phyloP scores from a whole-genome alignment of 1,139 yeast species.

The Pichia sp. region DNA sequence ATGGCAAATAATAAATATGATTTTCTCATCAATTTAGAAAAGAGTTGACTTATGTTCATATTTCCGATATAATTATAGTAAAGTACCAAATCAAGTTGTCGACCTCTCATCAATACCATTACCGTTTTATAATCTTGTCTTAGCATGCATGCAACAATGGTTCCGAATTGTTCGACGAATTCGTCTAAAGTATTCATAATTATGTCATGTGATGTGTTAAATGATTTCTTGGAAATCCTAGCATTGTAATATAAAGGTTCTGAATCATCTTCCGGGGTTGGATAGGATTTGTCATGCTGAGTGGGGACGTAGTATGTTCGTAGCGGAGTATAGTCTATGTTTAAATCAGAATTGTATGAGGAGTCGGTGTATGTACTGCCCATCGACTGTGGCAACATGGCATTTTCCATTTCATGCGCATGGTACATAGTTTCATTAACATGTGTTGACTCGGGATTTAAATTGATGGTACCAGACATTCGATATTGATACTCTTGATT shows the following conservation, averaged over 20 bases:
- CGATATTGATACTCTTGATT: too few relatives aligned
- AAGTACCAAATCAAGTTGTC: not conserved
- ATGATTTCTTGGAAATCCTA: not conserved
- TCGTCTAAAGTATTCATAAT: not conserved
- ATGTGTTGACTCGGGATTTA: not conserved
- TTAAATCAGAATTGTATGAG: not conserved
- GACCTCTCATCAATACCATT: not conserved
- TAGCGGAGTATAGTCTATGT: not conserved
- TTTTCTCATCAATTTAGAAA: not conserved
- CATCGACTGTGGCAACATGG: not conserved
- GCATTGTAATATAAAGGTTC: not conserved
- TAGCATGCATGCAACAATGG: not conserved
- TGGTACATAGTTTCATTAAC: not conserved
- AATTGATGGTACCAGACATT: not conserved
- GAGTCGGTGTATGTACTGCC: not conserved
- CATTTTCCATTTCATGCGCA: not conserved
- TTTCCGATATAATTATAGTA: not conserved
- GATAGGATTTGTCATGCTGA: too few relatives aligned
- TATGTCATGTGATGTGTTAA: not conserved
- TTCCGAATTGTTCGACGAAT: not conserved
- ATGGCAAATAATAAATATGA: conserved; percentile 8
- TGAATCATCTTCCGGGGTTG: not conserved
- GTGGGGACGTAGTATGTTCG: not conserved
- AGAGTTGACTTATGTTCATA: not conserved
- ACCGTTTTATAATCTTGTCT: not conserved